Conservation (phyloP, 441 rosid species). For the Viola pubescens region DNA sequence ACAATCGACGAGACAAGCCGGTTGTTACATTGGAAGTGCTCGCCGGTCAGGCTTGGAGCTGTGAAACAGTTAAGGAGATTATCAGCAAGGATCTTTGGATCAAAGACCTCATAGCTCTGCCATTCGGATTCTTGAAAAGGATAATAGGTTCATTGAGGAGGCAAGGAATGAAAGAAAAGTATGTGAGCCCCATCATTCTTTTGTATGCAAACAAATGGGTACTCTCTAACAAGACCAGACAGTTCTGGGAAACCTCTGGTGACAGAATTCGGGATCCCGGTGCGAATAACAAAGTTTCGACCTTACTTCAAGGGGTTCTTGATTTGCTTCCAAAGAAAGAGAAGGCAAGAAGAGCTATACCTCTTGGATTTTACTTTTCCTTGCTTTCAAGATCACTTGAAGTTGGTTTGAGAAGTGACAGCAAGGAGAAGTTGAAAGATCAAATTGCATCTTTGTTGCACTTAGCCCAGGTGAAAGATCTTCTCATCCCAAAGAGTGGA, state of each 20-base stretch:
- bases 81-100: conserved; percentile 57
- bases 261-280: conserved; percentile 13
- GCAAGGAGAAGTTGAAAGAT: conserved; percentile 39
- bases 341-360: conserved; percentile 42
- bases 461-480: conserved; percentile 42
- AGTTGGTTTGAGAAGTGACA: conserved; percentile 37
- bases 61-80: conserved; percentile 33
- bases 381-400: conserved; percentile 45
- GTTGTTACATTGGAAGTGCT: conserved; percentile 44
- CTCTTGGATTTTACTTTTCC: conserved; percentile 65
- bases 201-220: conserved; percentile 57
- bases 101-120: conserved; percentile 61
- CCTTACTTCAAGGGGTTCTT: conserved; percentile 45
- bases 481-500: conserved; percentile 35
- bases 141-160: conserved; percentile 62
- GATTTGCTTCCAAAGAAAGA: conserved; percentile 48
- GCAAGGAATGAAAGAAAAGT: conserved; percentile 81
- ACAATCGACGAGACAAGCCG: conserved; percentile 47
- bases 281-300: conserved; percentile 21
- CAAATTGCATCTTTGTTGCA: conserved; percentile 46
- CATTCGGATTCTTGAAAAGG: conserved; percentile 60
- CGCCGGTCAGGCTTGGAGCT: conserved; percentile 47
- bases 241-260: conserved; percentile 33
- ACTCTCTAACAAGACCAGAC: conserved; percentile 33
- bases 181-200: conserved; percentile 53